A percentile compares a stretch with the other conserved stretches of the same genome.
phyloP scores from a whole-genome alignment of 1,284 basidiomycete genomes.

The Apiotrichum akiyoshidainum region DNA sequence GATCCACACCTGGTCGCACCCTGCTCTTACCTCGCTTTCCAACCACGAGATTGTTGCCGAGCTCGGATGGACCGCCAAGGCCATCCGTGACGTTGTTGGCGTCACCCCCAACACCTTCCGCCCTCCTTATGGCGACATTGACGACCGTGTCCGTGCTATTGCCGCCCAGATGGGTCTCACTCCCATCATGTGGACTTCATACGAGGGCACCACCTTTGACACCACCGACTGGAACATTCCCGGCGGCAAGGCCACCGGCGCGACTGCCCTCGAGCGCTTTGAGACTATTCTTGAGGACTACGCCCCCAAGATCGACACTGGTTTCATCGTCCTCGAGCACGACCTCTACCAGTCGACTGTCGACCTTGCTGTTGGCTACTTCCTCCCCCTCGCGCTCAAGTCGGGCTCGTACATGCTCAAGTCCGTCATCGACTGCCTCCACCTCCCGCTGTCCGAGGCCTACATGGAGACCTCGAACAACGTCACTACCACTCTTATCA shows the following conservation, averaged over 20 bases:
- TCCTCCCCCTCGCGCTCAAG: constrained; percentile 66
- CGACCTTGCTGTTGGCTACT: constrained; percentile 82
- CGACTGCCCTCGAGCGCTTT: constrained; percentile 56
- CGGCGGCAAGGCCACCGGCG: constrained; percentile 64
- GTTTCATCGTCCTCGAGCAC: constrained; percentile 86
- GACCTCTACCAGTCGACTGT: constrained; percentile 81
- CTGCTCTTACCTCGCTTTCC: constrained; percentile 67
- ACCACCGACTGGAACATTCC: constrained; percentile 82
- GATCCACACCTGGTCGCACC: constrained; percentile 57
- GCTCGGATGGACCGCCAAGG: constrained; percentile 84
- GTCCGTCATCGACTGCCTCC: constrained; percentile 65
- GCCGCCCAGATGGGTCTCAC: constrained; percentile 47
- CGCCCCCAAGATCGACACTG: constrained; percentile 51
- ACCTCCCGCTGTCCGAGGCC: constrained; percentile 49
- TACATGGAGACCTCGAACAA: constrained; percentile 51
- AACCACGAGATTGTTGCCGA: constrained; percentile 89
- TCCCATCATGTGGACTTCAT: constrained; percentile 48
- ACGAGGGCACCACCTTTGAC: constrained; percentile 59
- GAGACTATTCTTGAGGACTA: constrained; percentile 49
- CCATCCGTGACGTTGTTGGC: constrained; percentile 76
- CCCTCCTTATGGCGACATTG: constrained; percentile 59
- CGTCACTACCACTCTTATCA: constrained; percentile 37
- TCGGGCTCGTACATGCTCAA: constrained; percentile 55
- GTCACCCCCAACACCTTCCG: constrained; percentile 72
- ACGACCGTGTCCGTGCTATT: constrained; percentile 27